These are phyloP conservation scores for Entomortierella parvispora DNA, from an alignment of 192 early-diverging fungal genomes.

Conservation along the genomic window DNA sequence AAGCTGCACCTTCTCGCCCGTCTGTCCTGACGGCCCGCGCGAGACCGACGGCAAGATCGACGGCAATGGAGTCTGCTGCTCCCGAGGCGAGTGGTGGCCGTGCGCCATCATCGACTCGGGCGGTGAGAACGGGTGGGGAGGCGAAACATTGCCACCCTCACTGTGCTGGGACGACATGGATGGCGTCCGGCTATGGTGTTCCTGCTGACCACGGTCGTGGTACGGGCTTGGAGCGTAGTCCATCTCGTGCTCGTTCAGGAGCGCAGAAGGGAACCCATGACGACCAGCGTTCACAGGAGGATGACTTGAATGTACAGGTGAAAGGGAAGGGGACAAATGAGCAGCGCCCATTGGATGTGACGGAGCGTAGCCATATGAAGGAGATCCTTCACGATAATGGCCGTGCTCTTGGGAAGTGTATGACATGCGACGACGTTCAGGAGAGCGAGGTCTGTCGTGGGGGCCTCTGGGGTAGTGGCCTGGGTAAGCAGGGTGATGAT, in stretches of 20 bases:
- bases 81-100: neutral
- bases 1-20: conserved; percentile 8
- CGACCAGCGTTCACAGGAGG: neutral
- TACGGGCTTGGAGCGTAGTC: conserved; percentile 13
- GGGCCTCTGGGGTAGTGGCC: conserved; percentile 1
- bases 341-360: conserved; percentile 16
- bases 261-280: conserved; percentile 17
- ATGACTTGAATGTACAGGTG: conserved; percentile 1
- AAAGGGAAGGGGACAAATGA: conserved; percentile 10
- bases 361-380: conserved; percentile 6
- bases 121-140: conserved; percentile 28
- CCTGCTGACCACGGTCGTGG: neutral
- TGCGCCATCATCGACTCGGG: conserved; percentile 6
- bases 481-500: neutral
- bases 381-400: conserved; percentile 6
- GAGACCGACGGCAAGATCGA: neutral
- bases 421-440: neutral
- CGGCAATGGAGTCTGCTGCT: neutral
- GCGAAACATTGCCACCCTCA: conserved; percentile 24
- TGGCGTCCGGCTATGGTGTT: conserved; percentile 27
- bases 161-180: conserved; percentile 46
- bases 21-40: neutral
- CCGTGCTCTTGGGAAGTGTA: conserved; percentile 8
- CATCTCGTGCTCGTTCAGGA: conserved; percentile 25
- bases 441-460: conserved; percentile 16